A percentile compares a stretch with the other conserved stretches of the same genome.
Conservation (phyloP, 2,329 filamentous ascomycete species). For the Cladophialophora carrionii region DNA sequence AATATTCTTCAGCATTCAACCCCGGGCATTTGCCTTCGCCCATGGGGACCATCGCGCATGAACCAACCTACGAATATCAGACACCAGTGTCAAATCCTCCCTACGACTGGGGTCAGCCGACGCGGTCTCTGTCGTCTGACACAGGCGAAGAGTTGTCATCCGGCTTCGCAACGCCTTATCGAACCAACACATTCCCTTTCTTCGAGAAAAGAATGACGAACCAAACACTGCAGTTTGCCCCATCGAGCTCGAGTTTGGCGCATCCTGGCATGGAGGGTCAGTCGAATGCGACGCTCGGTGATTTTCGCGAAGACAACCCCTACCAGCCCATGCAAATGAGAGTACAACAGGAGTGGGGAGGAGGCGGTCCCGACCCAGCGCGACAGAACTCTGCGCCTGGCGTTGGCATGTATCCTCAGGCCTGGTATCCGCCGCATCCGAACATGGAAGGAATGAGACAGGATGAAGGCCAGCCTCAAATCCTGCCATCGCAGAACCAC, state of each 20-base stretch:
- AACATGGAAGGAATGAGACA: slow-evolving; percentile 18
- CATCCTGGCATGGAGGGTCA: slow-evolving; percentile 22
- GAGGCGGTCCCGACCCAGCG: slow-evolving; percentile 9
- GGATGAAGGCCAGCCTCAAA: slow-evolving; percentile 17
- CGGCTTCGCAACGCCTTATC: slow-evolving; percentile 25
- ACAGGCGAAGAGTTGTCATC: slow-evolving; percentile 24
- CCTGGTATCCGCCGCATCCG: slow-evolving; percentile 26
- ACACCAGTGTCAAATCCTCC: slow-evolving; percentile 15
- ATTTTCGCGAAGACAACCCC: slow-evolving; percentile 19
- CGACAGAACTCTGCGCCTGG: slow-evolving; percentile 14
- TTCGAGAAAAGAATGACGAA: slow-evolving; percentile 25
- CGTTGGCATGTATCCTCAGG: slow-evolving; percentile 18
- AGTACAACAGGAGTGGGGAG: slow-evolving; percentile 24
- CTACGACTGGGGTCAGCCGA: slow-evolving; percentile 25
- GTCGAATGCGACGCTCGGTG: slow-evolving; percentile 4
- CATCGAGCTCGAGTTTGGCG: slow-evolving; percentile 13
- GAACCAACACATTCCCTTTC: slow-evolving; percentile 33
- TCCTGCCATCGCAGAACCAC: slow-evolving; percentile 20
- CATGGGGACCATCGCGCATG: slow-evolving; percentile 21
- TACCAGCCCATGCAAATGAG: slow-evolving; percentile 26
- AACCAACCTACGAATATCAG: slow-evolving; percentile 24
- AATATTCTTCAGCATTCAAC: slow-evolving; percentile 22
- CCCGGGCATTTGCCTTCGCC: slow-evolving; percentile 20
- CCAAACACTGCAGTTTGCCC: slow-evolving; percentile 23
- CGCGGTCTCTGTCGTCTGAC: slow-evolving; percentile 27